Evolutionary conservation across 208 protist genomes (phyloP), one percentile per base, ranked within the genome.

Genomic region (Crithidia mellificae): DNA sequence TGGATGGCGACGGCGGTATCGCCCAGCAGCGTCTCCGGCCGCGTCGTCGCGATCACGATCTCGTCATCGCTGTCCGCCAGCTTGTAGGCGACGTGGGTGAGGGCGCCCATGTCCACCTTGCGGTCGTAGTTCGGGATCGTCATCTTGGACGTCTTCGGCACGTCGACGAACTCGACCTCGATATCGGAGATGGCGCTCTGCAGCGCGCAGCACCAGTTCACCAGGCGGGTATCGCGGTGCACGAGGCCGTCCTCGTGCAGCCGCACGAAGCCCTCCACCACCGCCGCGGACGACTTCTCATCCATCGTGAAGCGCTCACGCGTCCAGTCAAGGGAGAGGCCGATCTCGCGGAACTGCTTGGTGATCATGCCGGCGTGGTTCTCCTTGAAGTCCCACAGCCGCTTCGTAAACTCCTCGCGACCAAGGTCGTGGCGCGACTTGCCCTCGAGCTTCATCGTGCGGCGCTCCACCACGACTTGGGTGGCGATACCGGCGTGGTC

Each of bases 401-500:
- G 84, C 54, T 98, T 78, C 11, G 99, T 52, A 76, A 99, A 99
- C 49, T 85, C 84, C 64, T 99, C 98, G 22, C 99, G 81, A 41
- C 98, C 98, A 22, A 99, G 58, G 17, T 99, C 97, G 65, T 99
- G 97, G 34, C 98, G 86, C 55, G 72, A 83, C 72, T 94, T 85
- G 22, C 90, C 87, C 36, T 87, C 61, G 61, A 97, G 83, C 59
- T 91, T 92, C 77, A 84, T 68, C 15, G 99, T 49, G 43, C 97
- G 90, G 74, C 98, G 98, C 80, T 99, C 98, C 3, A 99, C 98
- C 2, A 99, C 98, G 14, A 97, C 91, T 89, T 99, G 98, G 32
- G 98, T 99, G 36, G 98, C 97, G 80, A 99, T 99, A 73, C 98
- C 99, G 30, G 99, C 99, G 87, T 99, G 99, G 82, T 99, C 99